Evolutionary conservation across 768 basidiomycete species (phyloP).

Genomic region (Suillus tomentosus): DNA sequence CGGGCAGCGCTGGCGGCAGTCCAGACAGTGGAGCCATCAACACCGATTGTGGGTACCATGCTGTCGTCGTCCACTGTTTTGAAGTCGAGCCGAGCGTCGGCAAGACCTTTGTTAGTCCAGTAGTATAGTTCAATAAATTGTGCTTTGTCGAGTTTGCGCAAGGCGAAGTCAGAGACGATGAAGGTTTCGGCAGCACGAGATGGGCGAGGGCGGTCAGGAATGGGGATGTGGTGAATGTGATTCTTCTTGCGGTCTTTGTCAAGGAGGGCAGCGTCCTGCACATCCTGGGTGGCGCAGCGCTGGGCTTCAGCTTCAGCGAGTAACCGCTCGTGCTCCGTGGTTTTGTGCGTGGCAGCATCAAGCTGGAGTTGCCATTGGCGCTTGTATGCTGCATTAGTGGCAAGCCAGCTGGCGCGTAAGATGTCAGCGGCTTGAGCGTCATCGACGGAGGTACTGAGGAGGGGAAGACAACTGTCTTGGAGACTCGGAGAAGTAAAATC

Average conservation of each 20-base stretch:
- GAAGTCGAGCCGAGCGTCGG: neutral
- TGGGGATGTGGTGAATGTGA: rapidly evolving
- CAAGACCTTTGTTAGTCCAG: neutral
- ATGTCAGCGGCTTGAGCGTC: neutral
- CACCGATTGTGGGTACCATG: neutral
- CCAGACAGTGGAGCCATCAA: neutral
- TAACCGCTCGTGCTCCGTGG: neutral
- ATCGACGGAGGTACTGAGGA: rapidly evolving
- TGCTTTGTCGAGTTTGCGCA: neutral
- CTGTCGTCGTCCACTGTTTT: neutral
- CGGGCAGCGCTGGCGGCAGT: neutral
- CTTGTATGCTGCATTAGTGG: neutral
- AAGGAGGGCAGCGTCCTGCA: rapidly evolving
- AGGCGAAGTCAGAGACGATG: neutral
- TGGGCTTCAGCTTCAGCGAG: neutral
- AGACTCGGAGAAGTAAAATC: too few relatives aligned
- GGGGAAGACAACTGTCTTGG: too few relatives aligned
- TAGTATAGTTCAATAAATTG: neutral
- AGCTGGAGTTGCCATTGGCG: neutral
- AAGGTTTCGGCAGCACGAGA: rapidly evolving
- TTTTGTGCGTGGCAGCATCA: rapidly evolving
- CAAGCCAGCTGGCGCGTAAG: neutral
- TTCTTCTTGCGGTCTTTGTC: neutral
- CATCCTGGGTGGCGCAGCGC: rapidly evolving
- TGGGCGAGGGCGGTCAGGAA: neutral